phyloP scores from a whole-genome alignment of 2,329 filamentous ascomycete species.

The Botryosphaeria dothidea region DNA sequence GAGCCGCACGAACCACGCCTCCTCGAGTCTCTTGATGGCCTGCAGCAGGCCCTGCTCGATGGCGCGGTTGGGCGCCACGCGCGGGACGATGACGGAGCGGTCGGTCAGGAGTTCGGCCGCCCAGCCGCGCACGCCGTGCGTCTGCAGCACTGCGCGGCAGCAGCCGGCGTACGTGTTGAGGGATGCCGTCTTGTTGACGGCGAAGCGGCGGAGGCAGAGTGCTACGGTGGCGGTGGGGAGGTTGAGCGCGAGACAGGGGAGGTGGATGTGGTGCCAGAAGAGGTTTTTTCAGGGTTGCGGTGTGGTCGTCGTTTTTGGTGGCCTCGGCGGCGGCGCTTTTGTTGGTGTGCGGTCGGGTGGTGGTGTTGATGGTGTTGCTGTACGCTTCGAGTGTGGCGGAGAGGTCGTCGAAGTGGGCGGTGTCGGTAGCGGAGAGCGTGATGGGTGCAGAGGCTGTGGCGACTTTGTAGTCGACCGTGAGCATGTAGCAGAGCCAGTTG shows the following conservation, averaged over 20 bases:
- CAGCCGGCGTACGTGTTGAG: neutral
- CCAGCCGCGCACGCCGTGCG: neutral
- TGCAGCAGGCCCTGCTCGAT: neutral
- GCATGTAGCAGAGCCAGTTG: neutral
- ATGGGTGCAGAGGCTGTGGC: neutral
- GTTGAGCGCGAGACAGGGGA: neutral
- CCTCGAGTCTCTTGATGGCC: neutral
- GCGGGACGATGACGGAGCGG: too few relatives aligned
- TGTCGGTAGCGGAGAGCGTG: neutral
- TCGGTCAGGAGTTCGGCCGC: too few relatives aligned
- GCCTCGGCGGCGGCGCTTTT: too few relatives aligned
- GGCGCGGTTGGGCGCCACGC: neutral
- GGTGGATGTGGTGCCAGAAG: neutral
- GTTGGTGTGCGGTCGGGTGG: neutral
- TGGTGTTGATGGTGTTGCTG: neutral
- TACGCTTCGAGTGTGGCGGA: neutral
- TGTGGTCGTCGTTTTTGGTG: neutral
- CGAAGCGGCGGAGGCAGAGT: too few relatives aligned
- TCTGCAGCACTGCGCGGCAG: neutral
- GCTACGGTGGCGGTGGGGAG: neutral
- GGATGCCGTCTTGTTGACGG: too few relatives aligned
- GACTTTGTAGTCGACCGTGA: neutral
- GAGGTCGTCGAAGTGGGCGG: neutral
- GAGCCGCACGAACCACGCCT: neutral
- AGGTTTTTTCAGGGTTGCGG: neutral